These are phyloP conservation scores for Rutstroemia sp. DNA, from an alignment of 2,329 filamentous ascomycete species.

Conservation along the genomic window DNA sequence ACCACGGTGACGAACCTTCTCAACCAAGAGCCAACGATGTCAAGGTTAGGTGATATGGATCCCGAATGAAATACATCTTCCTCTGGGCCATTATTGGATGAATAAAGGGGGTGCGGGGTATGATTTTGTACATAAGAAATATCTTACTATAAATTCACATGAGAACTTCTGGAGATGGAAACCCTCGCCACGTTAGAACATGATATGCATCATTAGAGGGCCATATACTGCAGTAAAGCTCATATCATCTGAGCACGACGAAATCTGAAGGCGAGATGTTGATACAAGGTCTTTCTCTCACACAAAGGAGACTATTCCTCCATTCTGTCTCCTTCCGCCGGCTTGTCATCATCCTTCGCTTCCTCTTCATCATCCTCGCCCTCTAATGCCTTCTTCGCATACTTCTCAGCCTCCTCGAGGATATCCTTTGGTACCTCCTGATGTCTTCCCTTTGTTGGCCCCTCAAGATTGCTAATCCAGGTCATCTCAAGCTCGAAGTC, in stretches of 20 bases:
- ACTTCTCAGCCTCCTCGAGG: slow-evolving; percentile 82
- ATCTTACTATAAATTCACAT: background rate
- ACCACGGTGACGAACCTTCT: too few relatives aligned
- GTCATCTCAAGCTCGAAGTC: slow-evolving; percentile 99
- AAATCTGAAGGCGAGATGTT: slow-evolving; percentile 19
- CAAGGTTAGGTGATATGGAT: too few relatives aligned
- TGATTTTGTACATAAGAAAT: too few relatives aligned
- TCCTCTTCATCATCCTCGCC: slow-evolving; percentile 79
- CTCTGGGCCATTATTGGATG: too few relatives aligned
- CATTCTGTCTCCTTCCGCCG: slow-evolving; percentile 70
- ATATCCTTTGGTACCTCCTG: slow-evolving; percentile 89
- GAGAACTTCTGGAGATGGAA: background rate
- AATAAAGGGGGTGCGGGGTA: too few relatives aligned
- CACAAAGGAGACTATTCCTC: slow-evolving; percentile 57
- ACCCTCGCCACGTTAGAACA: background rate
- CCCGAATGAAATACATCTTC: too few relatives aligned
- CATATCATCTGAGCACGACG: background rate
- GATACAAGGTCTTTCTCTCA: slow-evolving; percentile 25
- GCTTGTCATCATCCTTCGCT: slow-evolving; percentile 47
- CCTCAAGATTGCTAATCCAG: slow-evolving; percentile 81
- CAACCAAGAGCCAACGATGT: too few relatives aligned
- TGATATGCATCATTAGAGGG: slow-evolving; percentile 10
- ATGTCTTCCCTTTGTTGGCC: slow-evolving; percentile 87
- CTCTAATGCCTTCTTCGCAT: slow-evolving; percentile 85
- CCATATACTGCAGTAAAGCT: slow-evolving; percentile 6